Evolutionary conservation across 129 eudicot species (phyloP).

Genomic region (Tagetes erecta): DNA sequence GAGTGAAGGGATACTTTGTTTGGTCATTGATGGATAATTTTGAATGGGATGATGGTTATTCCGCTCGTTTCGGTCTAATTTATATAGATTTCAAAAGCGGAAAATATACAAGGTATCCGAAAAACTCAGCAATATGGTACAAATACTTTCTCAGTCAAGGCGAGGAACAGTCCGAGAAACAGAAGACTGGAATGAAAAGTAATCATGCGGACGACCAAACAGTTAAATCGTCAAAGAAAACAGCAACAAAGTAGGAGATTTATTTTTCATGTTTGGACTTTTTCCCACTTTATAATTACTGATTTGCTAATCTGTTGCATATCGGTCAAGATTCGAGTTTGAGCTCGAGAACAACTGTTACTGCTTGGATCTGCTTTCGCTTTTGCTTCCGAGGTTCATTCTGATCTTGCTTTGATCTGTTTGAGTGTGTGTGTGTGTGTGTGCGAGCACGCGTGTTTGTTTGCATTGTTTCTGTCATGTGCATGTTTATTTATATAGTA

Average conservation of each 20-base stretch:
- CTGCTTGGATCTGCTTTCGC: constrained; percentile 19
- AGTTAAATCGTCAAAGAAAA: neutral
- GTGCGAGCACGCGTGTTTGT: neutral
- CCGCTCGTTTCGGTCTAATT: constrained; percentile 39
- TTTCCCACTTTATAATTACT: neutral
- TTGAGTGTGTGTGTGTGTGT: neutral
- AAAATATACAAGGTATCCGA: constrained; percentile 34
- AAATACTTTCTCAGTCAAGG: constrained; percentile 13
- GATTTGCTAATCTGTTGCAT: constrained; percentile 2
- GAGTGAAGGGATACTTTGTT: constrained; percentile 36
- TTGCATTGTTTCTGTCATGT: neutral
- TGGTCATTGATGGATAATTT: constrained; percentile 51
- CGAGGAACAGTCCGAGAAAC: neutral
- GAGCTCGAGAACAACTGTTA: constrained; percentile 8
- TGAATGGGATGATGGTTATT: constrained; percentile 40
- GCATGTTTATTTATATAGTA: neutral
- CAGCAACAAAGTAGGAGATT: constrained; percentile 15
- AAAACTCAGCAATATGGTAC: constrained; percentile 35
- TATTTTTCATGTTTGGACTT: neutral
- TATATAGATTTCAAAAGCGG: constrained; percentile 40
- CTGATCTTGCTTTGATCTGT: neutral
- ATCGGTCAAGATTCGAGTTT: neutral
- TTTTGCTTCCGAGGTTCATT: constrained; percentile 26
- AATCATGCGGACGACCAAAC: neutral
- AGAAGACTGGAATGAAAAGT: constrained; percentile 7